Base-by-base conservation (phyloP, 2,329 filamentous ascomycete species). In the Arachnomyces sp. region DNA sequence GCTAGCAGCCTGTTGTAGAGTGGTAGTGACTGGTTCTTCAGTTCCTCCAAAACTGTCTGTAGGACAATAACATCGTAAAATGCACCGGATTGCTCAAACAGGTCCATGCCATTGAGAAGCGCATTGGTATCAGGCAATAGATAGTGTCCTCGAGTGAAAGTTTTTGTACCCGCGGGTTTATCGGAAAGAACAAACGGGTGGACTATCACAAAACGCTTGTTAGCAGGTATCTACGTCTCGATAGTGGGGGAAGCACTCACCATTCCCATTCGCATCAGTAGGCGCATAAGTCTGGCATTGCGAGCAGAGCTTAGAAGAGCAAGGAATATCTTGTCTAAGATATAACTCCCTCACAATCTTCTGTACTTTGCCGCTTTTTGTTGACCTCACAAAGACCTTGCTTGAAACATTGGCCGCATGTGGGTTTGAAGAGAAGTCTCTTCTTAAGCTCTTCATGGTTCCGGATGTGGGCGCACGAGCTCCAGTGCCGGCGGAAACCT, bases 311-410 rank as follows among this genome's bases (percentile, higher is more conserved):
- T 82, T 84, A 17, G 90, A 96, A 28, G 90, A 95, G 69, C 92
- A 98, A 36, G 92, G 90, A 57, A 98, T 96, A 62, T 98, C 92
- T 67, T 90, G 85, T 63, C 92, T 80, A 46, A 98, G 74, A 65
- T 98, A 98, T 48, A 96, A 76, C 70, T 98, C 92, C 56, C 89
- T 81, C 50, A 98, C 92, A 57, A 98, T 93, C 73, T 98, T 98
- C 65, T 96, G 92, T 44, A 96, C 90, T 70, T 95, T 95, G 64
- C 92, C 92, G 64, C 81, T 92, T 65, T 86, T 89, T 35, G 90
- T 94, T 17, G 92, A 95, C 45, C 92, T 79, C 48, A 98, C 85
- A 59, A 93, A 98, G 54, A 93, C 80, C 68, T 96, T 98, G 76
- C 84, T 95, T 25, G 88, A 90, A 49, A 96, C 82, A 58, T 84